Evolutionary conservation across 2,329 filamentous ascomycete genomes (phyloP).

Genomic region (Penicillium brevicompactum): DNA sequence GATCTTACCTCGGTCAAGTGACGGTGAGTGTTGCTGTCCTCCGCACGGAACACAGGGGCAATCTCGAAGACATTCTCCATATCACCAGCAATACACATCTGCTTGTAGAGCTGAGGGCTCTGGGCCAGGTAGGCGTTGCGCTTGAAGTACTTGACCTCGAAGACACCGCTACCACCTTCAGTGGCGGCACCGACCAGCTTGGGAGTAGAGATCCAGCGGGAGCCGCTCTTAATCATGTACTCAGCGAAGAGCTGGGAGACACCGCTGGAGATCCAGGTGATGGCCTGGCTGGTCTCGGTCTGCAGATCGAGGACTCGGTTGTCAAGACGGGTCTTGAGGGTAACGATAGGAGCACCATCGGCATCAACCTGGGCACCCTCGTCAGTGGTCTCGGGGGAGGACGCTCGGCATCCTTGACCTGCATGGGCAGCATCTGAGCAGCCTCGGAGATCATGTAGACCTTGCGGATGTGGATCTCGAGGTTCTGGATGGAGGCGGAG

Average conservation of each 20-base stretch:
- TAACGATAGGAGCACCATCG: slow-evolving; percentile 67
- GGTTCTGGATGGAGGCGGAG: slow-evolving; percentile 75
- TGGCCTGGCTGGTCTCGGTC: slow-evolving; percentile 86
- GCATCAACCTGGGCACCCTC: slow-evolving; percentile 53
- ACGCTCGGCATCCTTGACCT: slow-evolving; percentile 56
- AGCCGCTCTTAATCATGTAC: slow-evolving; percentile 74
- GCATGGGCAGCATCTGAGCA: slow-evolving; percentile 62
- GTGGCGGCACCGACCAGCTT: slow-evolving; percentile 87
- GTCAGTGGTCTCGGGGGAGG: slow-evolving; percentile 48
- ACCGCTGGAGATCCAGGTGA: slow-evolving; percentile 70
- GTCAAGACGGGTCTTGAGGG: slow-evolving; percentile 81
- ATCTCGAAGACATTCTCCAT: slow-evolving; percentile 67
- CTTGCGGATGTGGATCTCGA: slow-evolving; percentile 87
- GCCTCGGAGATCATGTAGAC: slow-evolving; percentile 74
- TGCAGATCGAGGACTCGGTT: slow-evolving; percentile 93
- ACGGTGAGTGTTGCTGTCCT: slow-evolving; percentile 68
- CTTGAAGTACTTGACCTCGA: slow-evolving; percentile 86
- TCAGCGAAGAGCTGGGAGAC: slow-evolving; percentile 73
- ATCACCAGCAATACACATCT: slow-evolving; percentile 67
- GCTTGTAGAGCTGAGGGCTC: slow-evolving; percentile 68
- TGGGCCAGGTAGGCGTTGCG: slow-evolving; percentile 71
- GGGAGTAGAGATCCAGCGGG: slow-evolving; percentile 84
- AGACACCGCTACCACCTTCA: slow-evolving; percentile 91
- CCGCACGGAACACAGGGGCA: slow-evolving; percentile 67
- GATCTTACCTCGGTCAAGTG: slow-evolving; percentile 62